Conservation (phyloP, 2,329 filamentous ascomycete species). For the Huntiella savannae region DNA sequence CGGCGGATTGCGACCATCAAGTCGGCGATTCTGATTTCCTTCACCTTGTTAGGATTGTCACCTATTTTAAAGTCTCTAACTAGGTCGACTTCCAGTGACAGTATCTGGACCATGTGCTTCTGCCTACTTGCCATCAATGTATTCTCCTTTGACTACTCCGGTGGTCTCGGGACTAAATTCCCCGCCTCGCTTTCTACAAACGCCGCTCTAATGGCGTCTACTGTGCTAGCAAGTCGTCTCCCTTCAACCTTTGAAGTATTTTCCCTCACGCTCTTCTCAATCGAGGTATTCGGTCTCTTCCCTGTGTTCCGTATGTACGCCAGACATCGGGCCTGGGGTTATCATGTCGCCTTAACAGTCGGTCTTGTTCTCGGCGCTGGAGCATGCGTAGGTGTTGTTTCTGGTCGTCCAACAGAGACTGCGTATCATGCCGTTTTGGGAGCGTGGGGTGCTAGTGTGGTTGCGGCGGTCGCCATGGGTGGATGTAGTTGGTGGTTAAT, state of each 20-base stretch:
- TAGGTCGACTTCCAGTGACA: conserved; percentile 75
- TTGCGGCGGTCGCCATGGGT: conserved; percentile 65
- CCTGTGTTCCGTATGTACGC: conserved; percentile 91
- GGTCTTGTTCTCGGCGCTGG: conserved; percentile 63
- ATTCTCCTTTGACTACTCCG: conserved; percentile 93
- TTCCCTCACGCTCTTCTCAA: conserved; percentile 82
- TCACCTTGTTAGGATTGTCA: conserved; percentile 72
- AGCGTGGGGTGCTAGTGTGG: conserved; percentile 53
- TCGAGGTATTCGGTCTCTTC: conserved; percentile 92
- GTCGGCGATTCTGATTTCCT: conserved; percentile 83
- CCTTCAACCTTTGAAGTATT: conserved; percentile 89
- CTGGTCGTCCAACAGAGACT: conserved; percentile 32
- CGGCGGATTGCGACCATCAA: conserved; percentile 63
- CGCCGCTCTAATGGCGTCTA: conserved; percentile 87
- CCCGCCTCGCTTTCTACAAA: conserved; percentile 74
- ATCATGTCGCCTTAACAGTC: conserved; percentile 60
- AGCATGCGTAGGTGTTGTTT: conserved; percentile 50
- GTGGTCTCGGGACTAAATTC: conserved; percentile 42
- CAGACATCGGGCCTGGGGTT: conserved; percentile 60
- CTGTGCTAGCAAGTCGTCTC: conserved; percentile 76
- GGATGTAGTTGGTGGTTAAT: conserved; percentile 97
- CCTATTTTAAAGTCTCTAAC: conserved; percentile 97
- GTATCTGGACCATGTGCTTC: conserved; percentile 92
- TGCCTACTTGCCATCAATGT: conserved; percentile 90
- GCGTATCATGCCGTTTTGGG: conserved; percentile 42